Evolutionary conservation across 1,284 basidiomycete genomes (phyloP), one percentile per base, ranked within the genome.

Genomic region (Ceratobasidium papillatum): DNA sequence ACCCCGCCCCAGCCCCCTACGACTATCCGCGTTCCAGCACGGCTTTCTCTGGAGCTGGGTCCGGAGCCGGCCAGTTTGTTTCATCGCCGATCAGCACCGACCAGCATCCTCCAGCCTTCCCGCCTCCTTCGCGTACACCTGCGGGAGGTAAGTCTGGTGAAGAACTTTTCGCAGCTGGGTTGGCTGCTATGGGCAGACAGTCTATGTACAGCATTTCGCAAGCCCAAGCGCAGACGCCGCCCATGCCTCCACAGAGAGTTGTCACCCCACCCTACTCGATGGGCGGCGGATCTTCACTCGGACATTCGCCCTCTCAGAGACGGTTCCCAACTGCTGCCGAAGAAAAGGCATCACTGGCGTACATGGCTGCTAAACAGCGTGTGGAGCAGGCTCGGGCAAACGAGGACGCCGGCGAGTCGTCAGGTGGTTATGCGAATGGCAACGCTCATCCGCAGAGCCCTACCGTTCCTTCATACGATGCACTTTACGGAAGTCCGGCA

Each of bases 391-490:
- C 43, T 30, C 54, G 56, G 8, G 68, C 68, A 32, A 32, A 34
- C 36, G 68, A 59, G 45, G 51, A 30, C 11, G 54, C 68, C 17
- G 61, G 43, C 17, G 61, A 43, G 11, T 63, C 61, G 61, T 63
- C 61, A 3, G 66, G 38, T 36, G 68, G 27, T 3, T 47, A 59
- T 17, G 25, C 25, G 11, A 45, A 45, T 32, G 54, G 30, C 2
- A 22, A 45, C 47, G 52, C n/a, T 27, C 51, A 38, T 27, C 64
- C 59, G 9, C 72, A 52, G 38, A 76, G 61, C 25, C 62, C 30
- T n/a, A 72, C 51, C 12, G 32, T 76, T 22, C 62, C 74, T 54
- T 38, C 58, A 12, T 74, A 65, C 38, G 72, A 74, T 54, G 43
- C 49, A 30, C 19, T 64, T 3, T 64, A 65, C 30, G 61, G 72